Evolutionary conservation across 306 rosid genomes (phyloP).

Genomic region (Rubus parviflorus): DNA sequence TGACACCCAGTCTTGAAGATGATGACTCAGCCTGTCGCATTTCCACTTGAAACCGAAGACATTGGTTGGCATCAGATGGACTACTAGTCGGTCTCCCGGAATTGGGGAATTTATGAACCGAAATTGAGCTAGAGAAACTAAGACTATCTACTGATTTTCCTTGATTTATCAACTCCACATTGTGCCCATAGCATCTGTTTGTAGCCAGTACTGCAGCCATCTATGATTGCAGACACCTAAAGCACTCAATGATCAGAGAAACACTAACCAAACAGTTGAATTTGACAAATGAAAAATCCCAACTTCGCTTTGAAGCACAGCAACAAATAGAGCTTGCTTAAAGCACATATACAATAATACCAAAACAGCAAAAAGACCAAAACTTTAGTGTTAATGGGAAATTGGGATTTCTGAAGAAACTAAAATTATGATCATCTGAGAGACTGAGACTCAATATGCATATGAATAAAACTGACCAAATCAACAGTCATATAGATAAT

Average conservation of each 20-base stretch:
- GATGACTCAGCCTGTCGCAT: constrained; percentile 58
- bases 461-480: neutral
- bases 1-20: constrained; percentile 47
- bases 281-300: neutral
- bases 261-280: constrained; percentile 1
- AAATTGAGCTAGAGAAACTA: constrained; percentile 61
- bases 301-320: constrained; percentile 4
- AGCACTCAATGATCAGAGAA: constrained; percentile 9
- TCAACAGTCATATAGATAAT: neutral
- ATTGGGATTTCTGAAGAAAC: neutral
- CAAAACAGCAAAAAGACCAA: constrained; percentile 8
- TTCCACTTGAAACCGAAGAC: constrained; percentile 42
- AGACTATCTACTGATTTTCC: constrained; percentile 41
- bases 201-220: constrained; percentile 72
- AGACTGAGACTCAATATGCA: neutral
- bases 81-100: constrained; percentile 29
- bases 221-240: constrained; percentile 34
- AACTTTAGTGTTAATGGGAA: neutral
- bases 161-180: constrained; percentile 43
- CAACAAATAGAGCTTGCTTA: neutral
- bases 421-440: neutral
- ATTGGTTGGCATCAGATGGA: constrained; percentile 21
- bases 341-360: neutral
- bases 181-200: constrained; percentile 49
- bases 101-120: constrained; percentile 40